These are phyloP conservation scores for Puccinia coronata DNA, from an alignment of 1,284 basidiomycete genomes.

Conservation along the genomic window DNA sequence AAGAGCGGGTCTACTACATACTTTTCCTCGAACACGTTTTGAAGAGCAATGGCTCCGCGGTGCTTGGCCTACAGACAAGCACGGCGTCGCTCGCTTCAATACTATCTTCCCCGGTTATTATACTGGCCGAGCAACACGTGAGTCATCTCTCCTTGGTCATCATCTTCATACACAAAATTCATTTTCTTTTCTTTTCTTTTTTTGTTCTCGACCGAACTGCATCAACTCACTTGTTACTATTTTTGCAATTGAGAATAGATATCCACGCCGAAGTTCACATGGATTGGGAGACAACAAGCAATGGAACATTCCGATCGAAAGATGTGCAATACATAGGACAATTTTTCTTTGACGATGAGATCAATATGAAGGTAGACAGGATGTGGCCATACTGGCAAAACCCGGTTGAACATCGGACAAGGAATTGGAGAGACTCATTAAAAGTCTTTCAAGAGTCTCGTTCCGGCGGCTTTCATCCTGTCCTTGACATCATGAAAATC, in stretches of 20 bases:
- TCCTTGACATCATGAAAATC: conserved; percentile 60
- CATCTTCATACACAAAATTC: too few relatives aligned
- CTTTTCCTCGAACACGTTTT: conserved; percentile 60
- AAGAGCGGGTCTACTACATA: conserved; percentile 59
- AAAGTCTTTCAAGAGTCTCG: conserved; percentile 60
- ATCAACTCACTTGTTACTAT: too few relatives aligned
- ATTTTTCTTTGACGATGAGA: conserved; percentile 68
- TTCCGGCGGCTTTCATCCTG: conserved; percentile 59
- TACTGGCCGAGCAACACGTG: conserved; percentile 60
- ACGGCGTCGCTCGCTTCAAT: conserved; percentile 70
- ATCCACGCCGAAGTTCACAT: conserved; percentile 60
- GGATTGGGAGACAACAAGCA: conserved; percentile 59
- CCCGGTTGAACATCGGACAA: conserved; percentile 58
- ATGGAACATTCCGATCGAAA: conserved; percentile 60
- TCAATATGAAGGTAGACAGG: conserved; percentile 62
- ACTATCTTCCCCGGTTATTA: conserved; percentile 70
- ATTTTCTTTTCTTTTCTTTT: too few relatives aligned
- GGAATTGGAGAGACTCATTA: conserved; percentile 62
- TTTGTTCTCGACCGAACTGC: too few relatives aligned
- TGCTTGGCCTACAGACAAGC: conserved; percentile 68
- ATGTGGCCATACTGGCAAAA: conserved; percentile 56
- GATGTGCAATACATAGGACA: conserved; percentile 66
- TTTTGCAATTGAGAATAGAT: conserved; percentile 56
- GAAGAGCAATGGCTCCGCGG: conserved; percentile 66
- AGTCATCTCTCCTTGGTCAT: too few relatives aligned